These are phyloP conservation scores for Eimeria maxima DNA, from an alignment of 169 alveolate genomes.

Conservation along the genomic window DNA sequence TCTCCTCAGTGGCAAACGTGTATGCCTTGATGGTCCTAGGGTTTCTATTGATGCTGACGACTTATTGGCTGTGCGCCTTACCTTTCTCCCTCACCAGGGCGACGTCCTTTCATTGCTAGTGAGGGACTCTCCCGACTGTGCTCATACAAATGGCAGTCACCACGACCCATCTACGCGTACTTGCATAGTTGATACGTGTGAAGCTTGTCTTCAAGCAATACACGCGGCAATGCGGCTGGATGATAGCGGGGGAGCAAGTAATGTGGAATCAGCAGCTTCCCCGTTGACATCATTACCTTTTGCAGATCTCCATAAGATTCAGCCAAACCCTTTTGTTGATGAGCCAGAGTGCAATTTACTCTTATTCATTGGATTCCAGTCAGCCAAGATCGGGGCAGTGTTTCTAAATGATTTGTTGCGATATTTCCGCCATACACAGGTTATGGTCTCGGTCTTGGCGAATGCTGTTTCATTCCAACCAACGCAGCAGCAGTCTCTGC, in stretches of 20 bases:
- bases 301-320: slow-evolving; percentile 50
- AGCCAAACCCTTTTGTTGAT: slow-evolving; percentile 23
- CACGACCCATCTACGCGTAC: slow-evolving; percentile 45
- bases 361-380: slow-evolving; percentile 81
- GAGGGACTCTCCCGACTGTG: slow-evolving; percentile 13
- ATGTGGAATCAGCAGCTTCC: slow-evolving; percentile 27
- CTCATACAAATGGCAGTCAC: slow-evolving; percentile 19
- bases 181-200: slow-evolving; percentile 50
- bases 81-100: slow-evolving; percentile 82
- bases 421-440: slow-evolving; percentile 76
- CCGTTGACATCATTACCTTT: background rate
- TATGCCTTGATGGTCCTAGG: slow-evolving; percentile 52
- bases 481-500: slow-evolving; percentile 65
- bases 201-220: slow-evolving; percentile 38
- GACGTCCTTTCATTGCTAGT: slow-evolving; percentile 79
- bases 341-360: slow-evolving; percentile 21
- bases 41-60: slow-evolving; percentile 72
- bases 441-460: slow-evolving; percentile 76
- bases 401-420: slow-evolving; percentile 70
- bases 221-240: slow-evolving; percentile 67
- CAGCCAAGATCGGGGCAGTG: slow-evolving; percentile 81
- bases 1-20: slow-evolving; percentile 63
- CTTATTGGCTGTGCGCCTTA: slow-evolving; percentile 72
- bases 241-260: background rate
- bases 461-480: slow-evolving; percentile 67